Evolutionary conservation across 1,139 yeast species (phyloP).

Genomic region (Meyerozyma elateridarum): DNA sequence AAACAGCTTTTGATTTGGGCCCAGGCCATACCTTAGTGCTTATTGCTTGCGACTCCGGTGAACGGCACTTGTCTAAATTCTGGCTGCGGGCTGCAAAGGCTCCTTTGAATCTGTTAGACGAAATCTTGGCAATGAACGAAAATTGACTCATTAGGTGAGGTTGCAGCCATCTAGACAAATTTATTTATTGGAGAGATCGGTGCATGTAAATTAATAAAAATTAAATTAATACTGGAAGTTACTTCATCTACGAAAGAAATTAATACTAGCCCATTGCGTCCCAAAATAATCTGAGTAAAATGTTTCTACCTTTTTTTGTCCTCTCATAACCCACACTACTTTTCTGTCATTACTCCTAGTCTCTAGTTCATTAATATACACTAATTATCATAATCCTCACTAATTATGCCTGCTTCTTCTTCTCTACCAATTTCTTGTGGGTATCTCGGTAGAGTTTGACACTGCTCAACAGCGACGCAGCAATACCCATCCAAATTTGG

Average conservation of each 20-base stretch:
- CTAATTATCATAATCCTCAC: conserved; percentile 1
- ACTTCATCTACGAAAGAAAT: too few species aligned
- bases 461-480: conserved; percentile 37
- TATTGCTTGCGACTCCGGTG: conserved; percentile 91
- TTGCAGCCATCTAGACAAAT: too few species aligned
- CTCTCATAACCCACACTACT: too few species aligned
- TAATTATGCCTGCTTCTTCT: conserved; percentile 9
- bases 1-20: conserved; percentile 50
- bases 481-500: conserved; percentile 48
- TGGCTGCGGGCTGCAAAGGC: conserved; percentile 65
- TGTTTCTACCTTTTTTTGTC: too few species aligned
- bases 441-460: conserved; percentile 40
- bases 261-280: too few species aligned
- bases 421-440: conserved; percentile 23
- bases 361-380: background rate
- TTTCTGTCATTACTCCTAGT: too few species aligned
- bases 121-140: conserved; percentile 22
- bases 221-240: too few species aligned
- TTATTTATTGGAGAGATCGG: too few species aligned
- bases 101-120: conserved; percentile 26
- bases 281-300: too few species aligned
- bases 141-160: too few species aligned
- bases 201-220: too few species aligned
- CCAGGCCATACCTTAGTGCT: conserved; percentile 76
- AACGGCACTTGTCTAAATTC: conserved; percentile 84